Evolutionary conservation across 1,284 basidiomycete genomes (phyloP), one percentile per base, ranked within the genome.

Genomic region (Coniferiporia weirii): DNA sequence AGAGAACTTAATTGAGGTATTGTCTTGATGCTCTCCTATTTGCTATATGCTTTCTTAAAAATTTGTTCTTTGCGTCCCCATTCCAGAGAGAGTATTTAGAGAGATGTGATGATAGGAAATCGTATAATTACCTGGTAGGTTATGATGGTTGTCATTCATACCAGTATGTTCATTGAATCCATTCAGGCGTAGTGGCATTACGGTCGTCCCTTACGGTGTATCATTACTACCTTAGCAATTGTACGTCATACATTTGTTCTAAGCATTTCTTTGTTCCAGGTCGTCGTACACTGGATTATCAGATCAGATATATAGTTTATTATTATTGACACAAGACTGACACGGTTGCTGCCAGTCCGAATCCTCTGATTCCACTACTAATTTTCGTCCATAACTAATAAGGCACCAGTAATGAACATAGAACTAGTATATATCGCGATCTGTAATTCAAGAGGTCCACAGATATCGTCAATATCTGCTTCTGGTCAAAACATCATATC

Each of bases 1-100:
- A 62, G 97, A 99, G 70, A 85, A 84, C 44, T 73, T 99, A 61
- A 98, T 99, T 62, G 97, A 99, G 75, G 93, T 93, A 62, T 44
- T 78, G 69, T 17, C 22, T 22, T n/a, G 32, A 20, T 40, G 45
- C 59, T 63, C 13, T 19, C 22, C 8, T 35, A 32, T 17, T 35
- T 27, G 36, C 4, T 54, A n/a, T 2, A 17, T 49, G 38, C 48
- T 27, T 32, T 48, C n/a, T 49, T n/a, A n/a, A n/a, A 20, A 10
- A 40, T 22, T 22, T 32, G 12, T 47, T 13, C 20, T 17, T 36
- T 40, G 27, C 27, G 54, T 35, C 10, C 2, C 22, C 27, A 10
- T 19, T 19, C 15, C 35, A 62, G 61, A 51, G 57, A 36, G 61
- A 62, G 15, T 62, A 56, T 49, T 22, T 62, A 27, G 61, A 62